Percentiles rank a stretch among this genome's conserved stretches.
Conservation (phyloP, 352 stramenopile genomes). For the Phytophthora crassamura region DNA sequence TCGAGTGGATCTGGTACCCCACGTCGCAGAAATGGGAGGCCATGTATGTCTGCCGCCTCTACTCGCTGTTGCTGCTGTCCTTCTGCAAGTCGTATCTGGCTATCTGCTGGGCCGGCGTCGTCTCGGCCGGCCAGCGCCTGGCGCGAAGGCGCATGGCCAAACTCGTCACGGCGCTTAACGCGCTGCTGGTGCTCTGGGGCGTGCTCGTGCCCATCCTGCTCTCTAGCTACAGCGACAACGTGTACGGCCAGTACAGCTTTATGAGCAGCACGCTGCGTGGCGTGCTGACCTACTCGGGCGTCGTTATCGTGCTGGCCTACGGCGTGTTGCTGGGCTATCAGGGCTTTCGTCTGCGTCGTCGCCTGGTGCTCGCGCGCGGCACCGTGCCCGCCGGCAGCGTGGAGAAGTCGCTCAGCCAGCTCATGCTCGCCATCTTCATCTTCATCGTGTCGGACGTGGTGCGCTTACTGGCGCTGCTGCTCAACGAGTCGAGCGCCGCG, state of each 20-base stretch:
- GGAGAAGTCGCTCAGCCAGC: constrained; percentile 81
- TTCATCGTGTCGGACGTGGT: constrained; percentile 80
- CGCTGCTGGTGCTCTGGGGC: constrained; percentile 62
- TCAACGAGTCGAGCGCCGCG: constrained; percentile 59
- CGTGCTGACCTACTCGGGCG: constrained; percentile 65
- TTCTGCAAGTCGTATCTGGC: constrained; percentile 86
- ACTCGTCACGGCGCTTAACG: constrained; percentile 65
- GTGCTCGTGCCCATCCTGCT: constrained; percentile 64
- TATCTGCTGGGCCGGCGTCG: constrained; percentile 83
- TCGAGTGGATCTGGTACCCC: constrained; percentile 68
- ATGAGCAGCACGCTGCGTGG: constrained; percentile 57
- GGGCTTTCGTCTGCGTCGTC: constrained; percentile 71
- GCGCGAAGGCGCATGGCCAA: constrained; percentile 61
- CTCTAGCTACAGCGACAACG: constrained; percentile 52
- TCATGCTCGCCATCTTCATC: constrained; percentile 83
- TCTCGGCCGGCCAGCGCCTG: constrained; percentile 71
- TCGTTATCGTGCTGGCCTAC: constrained; percentile 70
- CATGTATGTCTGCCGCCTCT: constrained; percentile 73
- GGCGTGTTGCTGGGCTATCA: constrained; percentile 76
- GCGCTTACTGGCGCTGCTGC: constrained; percentile 66
- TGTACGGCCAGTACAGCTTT: constrained; percentile 71
- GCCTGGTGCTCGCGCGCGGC: constrained; percentile 73
- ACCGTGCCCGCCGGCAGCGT: constrained; percentile 73
- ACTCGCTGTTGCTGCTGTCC: constrained; percentile 72
- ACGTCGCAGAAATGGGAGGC: constrained; percentile 67